Evolutionary conservation across 768 basidiomycete genomes (phyloP).

Genomic region (Tulasnella sp.): DNA sequence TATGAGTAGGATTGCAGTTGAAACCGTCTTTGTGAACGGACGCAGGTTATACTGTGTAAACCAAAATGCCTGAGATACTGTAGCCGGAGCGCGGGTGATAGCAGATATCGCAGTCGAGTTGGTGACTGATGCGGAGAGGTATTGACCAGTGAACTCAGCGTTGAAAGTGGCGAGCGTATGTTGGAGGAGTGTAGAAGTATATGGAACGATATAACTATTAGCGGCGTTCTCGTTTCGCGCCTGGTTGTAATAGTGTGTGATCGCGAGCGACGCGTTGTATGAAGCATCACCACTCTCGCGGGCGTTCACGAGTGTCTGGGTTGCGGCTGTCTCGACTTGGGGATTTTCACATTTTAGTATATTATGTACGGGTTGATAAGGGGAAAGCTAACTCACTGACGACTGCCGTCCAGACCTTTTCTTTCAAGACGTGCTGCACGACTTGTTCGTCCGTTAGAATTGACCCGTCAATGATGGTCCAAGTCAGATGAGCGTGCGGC

Average conservation of each 20-base stretch:
- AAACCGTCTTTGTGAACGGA: constrained; percentile 24
- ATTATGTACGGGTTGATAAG: no score
- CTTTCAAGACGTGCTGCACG: constrained; percentile 29
- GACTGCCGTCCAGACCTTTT: constrained; percentile 35
- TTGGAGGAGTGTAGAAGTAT: constrained; percentile 25
- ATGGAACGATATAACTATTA: constrained; percentile 33
- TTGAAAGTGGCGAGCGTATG: constrained; percentile 10
- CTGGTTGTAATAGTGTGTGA: constrained; percentile 34
- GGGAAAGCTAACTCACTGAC: constrained; percentile 26
- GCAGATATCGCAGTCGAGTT: constrained; percentile 34
- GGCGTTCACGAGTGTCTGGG: constrained; percentile 27
- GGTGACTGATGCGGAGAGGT: constrained; percentile 21
- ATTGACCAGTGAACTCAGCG: not conserved
- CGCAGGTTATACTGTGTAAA: constrained; percentile 26
- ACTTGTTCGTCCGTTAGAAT: constrained; percentile 19
- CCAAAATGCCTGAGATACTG: constrained; percentile 23
- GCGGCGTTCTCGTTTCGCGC: constrained; percentile 36
- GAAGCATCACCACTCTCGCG: constrained; percentile 30
- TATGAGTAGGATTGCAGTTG: constrained; percentile 29
- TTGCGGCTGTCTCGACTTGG: constrained; percentile 32
- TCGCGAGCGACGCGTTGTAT: constrained; percentile 30
- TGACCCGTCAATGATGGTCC: not conserved
- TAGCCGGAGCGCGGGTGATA: constrained; percentile 26
- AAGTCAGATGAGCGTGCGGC: not conserved
- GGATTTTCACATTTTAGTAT: no score